These are phyloP conservation scores for Leersia perrieri DNA, from an alignment of 176 grass and related monocot genomes.

Conservation along the genomic window DNA sequence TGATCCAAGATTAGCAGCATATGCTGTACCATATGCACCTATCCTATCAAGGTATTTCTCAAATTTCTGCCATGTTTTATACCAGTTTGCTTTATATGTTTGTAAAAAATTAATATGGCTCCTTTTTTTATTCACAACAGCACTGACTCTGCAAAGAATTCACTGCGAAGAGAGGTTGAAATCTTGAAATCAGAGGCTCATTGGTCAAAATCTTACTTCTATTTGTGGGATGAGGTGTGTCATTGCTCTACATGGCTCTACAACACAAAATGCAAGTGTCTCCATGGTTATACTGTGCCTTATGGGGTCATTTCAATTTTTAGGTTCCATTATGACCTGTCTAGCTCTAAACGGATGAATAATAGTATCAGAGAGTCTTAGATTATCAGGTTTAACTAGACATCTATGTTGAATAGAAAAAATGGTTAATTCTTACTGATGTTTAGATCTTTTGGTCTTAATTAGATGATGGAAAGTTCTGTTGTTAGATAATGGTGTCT, in stretches of 20 bases:
- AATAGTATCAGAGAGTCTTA: neutral
- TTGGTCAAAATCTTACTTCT: constrained; percentile 97
- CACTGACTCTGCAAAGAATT: constrained; percentile 77
- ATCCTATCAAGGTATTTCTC: constrained; percentile 80
- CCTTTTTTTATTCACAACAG: constrained; percentile 39
- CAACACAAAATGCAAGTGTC: neutral
- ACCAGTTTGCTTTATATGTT: constrained; percentile 20
- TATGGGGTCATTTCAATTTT: constrained; percentile 7
- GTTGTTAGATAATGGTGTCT: neutral
- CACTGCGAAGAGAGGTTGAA: constrained; percentile 76
- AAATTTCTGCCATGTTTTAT: constrained; percentile 18
- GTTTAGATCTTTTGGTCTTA: neutral
- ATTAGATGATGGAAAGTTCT: neutral
- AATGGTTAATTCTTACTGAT: neutral
- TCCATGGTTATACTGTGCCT: constrained; percentile 1
- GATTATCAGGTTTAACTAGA: neutral
- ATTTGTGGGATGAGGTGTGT: constrained; percentile 95
- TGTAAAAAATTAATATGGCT: constrained; percentile 23
- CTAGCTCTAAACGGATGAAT: neutral
- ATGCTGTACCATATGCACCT: constrained; percentile 94
- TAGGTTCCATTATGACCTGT: neutral
- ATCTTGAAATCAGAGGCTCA: constrained; percentile 79
- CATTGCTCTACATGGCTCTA: constrained; percentile 15
- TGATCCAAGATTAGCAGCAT: constrained; percentile 94
- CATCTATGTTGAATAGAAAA: constrained; percentile 8